phyloP scores from a whole-genome alignment of 108 stramenopile genomes.

The Cyclotella sp. region DNA sequence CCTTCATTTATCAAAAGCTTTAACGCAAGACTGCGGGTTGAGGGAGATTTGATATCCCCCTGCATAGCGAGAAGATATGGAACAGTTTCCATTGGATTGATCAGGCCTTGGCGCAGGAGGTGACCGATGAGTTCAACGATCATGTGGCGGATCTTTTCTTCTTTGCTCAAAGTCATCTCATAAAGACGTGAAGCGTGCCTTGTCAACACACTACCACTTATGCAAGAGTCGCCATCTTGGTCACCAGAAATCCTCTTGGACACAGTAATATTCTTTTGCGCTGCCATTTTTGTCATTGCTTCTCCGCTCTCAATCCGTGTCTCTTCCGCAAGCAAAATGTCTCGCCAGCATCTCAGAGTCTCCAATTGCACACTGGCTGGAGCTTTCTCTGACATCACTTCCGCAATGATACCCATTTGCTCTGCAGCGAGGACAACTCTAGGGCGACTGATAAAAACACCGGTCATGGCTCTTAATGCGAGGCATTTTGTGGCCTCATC shows the following conservation, averaged over 20 bases:
- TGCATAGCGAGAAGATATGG: slow-evolving; percentile 87
- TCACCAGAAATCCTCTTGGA: slow-evolving; percentile 86
- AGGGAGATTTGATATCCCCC: slow-evolving; percentile 80
- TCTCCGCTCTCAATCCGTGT: slow-evolving; percentile 80
- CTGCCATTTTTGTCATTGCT: slow-evolving; percentile 79
- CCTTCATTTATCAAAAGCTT: slow-evolving; percentile 78
- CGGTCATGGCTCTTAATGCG: slow-evolving; percentile 74
- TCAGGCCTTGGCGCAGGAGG: slow-evolving; percentile 89
- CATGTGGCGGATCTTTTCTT: slow-evolving; percentile 66
- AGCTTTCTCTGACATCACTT: slow-evolving; percentile 61
- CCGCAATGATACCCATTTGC: slow-evolving; percentile 66
- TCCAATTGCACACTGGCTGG: slow-evolving; percentile 68
- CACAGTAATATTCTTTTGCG: slow-evolving; percentile 65
- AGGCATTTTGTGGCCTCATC: slow-evolving; percentile 74
- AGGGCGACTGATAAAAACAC: slow-evolving; percentile 82
- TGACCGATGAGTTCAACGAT: slow-evolving; percentile 79
- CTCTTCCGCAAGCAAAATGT: slow-evolving; percentile 83
- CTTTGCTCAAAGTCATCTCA: slow-evolving; percentile 65
- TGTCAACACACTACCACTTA: slow-evolving; percentile 82
- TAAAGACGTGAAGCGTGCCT: slow-evolving; percentile 78
- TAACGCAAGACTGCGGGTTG: slow-evolving; percentile 74
- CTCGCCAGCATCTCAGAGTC: slow-evolving; percentile 76
- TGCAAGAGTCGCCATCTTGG: slow-evolving; percentile 87
- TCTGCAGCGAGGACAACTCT: slow-evolving; percentile 77
- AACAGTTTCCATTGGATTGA: slow-evolving; percentile 89